Base-by-base conservation (phyloP, 2,329 filamentous ascomycete species). In the Ophiobolus disseminans region DNA sequence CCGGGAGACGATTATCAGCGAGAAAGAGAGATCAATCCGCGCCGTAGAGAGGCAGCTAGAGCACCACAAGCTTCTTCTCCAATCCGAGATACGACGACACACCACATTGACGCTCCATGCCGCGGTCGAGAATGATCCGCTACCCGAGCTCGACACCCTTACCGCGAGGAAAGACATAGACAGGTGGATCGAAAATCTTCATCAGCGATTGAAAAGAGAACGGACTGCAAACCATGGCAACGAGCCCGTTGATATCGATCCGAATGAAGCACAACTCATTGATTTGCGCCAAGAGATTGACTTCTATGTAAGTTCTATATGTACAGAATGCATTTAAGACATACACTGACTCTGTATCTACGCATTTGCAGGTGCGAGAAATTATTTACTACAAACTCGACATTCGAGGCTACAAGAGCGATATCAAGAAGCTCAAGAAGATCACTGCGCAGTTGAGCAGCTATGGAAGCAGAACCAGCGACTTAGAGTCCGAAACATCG, bases 371-470 rank as follows among this genome's bases (percentile, higher is more conserved):
- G n/a, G n/a, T n/a, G n/a, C n/a, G n/a, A n/a, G 77, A 80, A 38
- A 78, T 78, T 44, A 73, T 79, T 19, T 69, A 76, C 40, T 79
- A 78, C 65, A 80, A 79, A 57, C 70, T 79, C 22, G 78, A 81
- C 42, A 70, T 78, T 42, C 73, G 71, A 41, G 75, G 75, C 13
- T 80, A 78, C 63, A 77, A 74, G 54, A 67, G 64, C 17, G 69
- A 73, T 26, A 70, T 73, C 45, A 72, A 66, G 45, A 72, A 70
- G 40, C 53, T 72, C 26, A 70, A 70, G 31, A 61, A 53, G 30
- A 54, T 65, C 9, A 64, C 58, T 19, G 43, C 59, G 1, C 60
- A 63, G n/a, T 51, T 65, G 25, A 57, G 60, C 23, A 60, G 41
- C 28, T 62, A 59, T 41, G 62, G 57, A 19, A 58, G 53, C 46